These are phyloP conservation scores for Thalassiosira exigua DNA, from an alignment of 352 stramenopile species.

Conservation along the genomic window DNA sequence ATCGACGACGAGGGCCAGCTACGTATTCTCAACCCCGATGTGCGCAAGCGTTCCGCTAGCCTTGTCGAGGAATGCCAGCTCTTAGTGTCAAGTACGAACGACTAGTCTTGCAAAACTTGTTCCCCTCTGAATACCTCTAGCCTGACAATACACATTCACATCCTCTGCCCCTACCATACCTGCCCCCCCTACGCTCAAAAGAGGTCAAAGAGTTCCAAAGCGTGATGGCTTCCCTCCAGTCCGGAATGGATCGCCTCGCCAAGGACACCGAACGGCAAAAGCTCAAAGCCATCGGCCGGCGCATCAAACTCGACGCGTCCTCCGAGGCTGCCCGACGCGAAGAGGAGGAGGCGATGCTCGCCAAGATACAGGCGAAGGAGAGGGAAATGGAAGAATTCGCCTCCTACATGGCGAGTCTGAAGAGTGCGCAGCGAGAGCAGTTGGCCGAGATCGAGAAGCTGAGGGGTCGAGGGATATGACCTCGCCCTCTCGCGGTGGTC, in stretches of 20 bases:
- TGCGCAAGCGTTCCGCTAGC: too few relatives aligned
- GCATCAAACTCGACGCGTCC: slow-evolving; percentile 18
- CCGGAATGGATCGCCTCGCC: slow-evolving; percentile 14
- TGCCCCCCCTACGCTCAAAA: too few relatives aligned
- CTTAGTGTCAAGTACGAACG: too few relatives aligned
- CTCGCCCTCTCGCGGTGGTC: not conserved
- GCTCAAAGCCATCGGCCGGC: slow-evolving; percentile 36
- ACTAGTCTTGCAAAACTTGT: too few relatives aligned
- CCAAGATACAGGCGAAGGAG: slow-evolving; percentile 23
- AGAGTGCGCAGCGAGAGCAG: slow-evolving; percentile 1
- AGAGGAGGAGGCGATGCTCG: slow-evolving; percentile 6
- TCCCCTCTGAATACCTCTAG: too few relatives aligned
- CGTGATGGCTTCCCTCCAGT: slow-evolving; percentile 21
- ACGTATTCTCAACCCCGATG: too few relatives aligned
- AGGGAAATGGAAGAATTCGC: slow-evolving; percentile 11
- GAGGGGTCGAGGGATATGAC: not conserved
- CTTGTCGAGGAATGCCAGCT: too few relatives aligned
- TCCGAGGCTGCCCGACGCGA: slow-evolving; percentile 13
- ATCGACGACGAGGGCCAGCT: too few relatives aligned
- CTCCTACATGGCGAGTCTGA: slow-evolving; percentile 21
- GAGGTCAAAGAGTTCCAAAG: slow-evolving; percentile 46
- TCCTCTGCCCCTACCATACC: too few relatives aligned
- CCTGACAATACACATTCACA: too few relatives aligned
- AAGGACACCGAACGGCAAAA: slow-evolving; percentile 32
- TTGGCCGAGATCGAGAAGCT: slow-evolving; percentile 10